Conservation (phyloP, 139 green algal genomes). For the Pleodorina starrii region DNA sequence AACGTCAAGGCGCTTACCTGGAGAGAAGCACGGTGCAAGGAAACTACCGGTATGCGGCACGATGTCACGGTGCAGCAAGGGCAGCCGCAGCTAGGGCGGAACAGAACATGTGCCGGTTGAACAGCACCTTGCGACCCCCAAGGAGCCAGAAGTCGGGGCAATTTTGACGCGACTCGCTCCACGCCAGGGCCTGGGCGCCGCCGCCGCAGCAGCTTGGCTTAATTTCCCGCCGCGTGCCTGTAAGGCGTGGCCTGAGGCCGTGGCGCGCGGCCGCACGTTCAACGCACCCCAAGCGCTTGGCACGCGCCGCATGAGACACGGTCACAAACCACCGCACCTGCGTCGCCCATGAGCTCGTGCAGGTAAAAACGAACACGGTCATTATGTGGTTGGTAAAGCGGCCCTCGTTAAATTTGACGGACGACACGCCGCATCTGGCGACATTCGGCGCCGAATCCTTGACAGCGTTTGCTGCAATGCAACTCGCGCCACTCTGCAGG, state of each 20-base stretch:
- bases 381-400: neutral
- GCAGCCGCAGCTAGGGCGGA: neutral
- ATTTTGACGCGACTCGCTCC: too few relatives aligned
- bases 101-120: neutral
- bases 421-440: neutral
- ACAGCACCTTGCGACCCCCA: too few relatives aligned
- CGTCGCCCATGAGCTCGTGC: neutral
- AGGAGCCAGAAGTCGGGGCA: neutral
- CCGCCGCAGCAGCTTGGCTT: too few relatives aligned
- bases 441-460: neutral
- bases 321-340: neutral
- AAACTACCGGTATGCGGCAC: neutral
- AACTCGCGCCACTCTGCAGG: neutral
- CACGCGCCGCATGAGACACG: neutral
- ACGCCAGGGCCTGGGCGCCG: too few relatives aligned
- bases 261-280: neutral
- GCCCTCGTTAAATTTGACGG: neutral
- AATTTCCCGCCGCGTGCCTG: too few relatives aligned
- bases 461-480: too few relatives aligned
- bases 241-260: too few relatives aligned
- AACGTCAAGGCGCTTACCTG: too few relatives aligned
- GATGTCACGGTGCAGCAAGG: neutral
- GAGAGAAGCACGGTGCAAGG: too few relatives aligned
- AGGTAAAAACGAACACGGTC: conserved; percentile 5
- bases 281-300: neutral